Evolutionary conservation across 163 green algal genomes (phyloP).

Genomic region (Scenedesmus sp.): DNA sequence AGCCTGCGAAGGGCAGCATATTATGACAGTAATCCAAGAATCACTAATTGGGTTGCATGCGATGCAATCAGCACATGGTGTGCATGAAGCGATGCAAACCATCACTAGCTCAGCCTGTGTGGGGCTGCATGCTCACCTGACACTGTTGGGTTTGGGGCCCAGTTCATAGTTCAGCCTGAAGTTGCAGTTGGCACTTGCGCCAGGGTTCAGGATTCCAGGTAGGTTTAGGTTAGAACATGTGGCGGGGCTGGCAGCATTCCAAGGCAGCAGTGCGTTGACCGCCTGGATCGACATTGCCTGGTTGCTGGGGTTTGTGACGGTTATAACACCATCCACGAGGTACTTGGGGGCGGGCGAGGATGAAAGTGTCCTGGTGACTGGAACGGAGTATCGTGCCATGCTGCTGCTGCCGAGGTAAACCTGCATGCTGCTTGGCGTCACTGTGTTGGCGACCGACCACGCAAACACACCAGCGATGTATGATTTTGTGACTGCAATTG

Average conservation of each 20-base stretch:
- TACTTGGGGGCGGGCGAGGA: not conserved
- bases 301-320: not conserved
- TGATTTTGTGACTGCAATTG: slow-evolving; percentile 25
- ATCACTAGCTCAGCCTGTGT: no score
- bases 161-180: not conserved
- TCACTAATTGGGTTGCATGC: no score
- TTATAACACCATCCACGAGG: slow-evolving; percentile 17
- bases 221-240: not conserved
- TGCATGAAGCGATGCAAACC: no score
- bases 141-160: not conserved
- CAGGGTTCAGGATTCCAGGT: not conserved
- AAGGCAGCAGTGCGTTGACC: slow-evolving; percentile 7
- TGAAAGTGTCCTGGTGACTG: not conserved
- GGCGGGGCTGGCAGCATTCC: not conserved
- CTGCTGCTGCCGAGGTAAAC: not conserved
- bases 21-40: no score
- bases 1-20: no score
- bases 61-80: no score
- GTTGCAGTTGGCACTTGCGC: slow-evolving; percentile 11
- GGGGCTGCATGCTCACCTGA: not conserved
- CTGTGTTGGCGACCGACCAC: not conserved
- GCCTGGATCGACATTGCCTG: not conserved
- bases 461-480: slow-evolving; percentile 2
- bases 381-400: not conserved
- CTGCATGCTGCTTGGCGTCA: not conserved